Evolutionary conservation across 257 asterid genomes (phyloP), one percentile per base, ranked within the genome.

Genomic region (Cruciata laevipes): DNA sequence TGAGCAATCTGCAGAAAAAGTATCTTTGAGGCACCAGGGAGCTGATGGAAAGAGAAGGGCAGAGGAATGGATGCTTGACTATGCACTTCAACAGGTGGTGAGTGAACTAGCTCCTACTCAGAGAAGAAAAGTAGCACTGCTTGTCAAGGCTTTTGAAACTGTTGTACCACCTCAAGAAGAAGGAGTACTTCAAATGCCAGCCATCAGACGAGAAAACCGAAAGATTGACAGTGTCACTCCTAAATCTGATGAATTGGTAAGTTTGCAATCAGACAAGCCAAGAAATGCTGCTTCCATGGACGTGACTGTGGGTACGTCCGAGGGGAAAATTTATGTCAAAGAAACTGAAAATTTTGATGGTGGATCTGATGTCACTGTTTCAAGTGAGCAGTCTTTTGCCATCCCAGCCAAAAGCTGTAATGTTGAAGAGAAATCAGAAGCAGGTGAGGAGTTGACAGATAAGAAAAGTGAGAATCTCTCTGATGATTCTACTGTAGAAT

Each of bases 41-140:
- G 81, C 70, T 60, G 96, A 84, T 11, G 93, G 73, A 74, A 88
- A 79, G 85, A 94, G 83, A 69, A 87, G 40, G 31, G 69, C 84
- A 27, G 96, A 94, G 59, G 95, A 90, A 51, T 94, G 99, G 99
- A 94, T 94, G 99, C 95, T 94, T 69, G 99, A 94, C 70, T 91
- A 87, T 17, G 98, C 99, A 17, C 88, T 94, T 80, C 95, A 85
- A 71, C 97, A 85, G 76, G 99, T 93, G 16, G 88, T 94, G 68
- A 61, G 82, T 66, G 85, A 90, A 80, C 96, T 94, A n/a, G 95
- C 89, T 67, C 99, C 99, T 1, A 87, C 89, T 73, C 96, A 94
- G 80, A 91, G 87, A 79, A 81, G 72, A 53, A 94, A 88, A 74
- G 99, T 94, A 53, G 75, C 89, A 3, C 76, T 94, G 76, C 95